These are phyloP conservation scores for Phytophthora fragariaefolia DNA, from an alignment of 352 stramenopile species.

Conservation along the genomic window DNA sequence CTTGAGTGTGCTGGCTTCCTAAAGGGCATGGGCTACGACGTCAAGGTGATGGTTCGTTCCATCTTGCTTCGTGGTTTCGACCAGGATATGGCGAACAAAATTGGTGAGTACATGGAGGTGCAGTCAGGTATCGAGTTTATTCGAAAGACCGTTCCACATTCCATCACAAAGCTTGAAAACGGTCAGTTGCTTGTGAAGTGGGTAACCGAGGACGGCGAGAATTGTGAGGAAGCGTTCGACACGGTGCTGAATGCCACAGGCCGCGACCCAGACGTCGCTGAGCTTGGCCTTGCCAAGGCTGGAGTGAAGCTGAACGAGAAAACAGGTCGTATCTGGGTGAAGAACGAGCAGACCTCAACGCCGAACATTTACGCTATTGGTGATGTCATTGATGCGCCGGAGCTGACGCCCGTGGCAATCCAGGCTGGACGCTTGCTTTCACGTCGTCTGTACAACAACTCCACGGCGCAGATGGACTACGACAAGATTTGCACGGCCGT, in stretches of 20 bases:
- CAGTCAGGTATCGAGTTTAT: conserved; percentile 94
- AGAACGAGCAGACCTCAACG: conserved; percentile 94
- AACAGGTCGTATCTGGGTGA: conserved; percentile 92
- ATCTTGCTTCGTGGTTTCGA: conserved; percentile 98
- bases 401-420: conserved; percentile 99
- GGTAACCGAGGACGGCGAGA: conserved; percentile 60
- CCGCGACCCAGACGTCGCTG: conserved; percentile 92
- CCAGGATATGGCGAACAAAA: conserved; percentile 95
- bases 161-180: conserved; percentile 92
- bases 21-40: conserved; percentile 95
- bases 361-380: conserved; percentile 98
- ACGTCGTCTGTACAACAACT: conserved; percentile 91
- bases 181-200: conserved; percentile 86
- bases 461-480: conserved; percentile 92
- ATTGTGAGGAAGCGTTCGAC: conserved; percentile 93
- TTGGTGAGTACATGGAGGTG: conserved; percentile 93
- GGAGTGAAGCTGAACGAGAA: conserved; percentile 90
- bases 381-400: conserved; percentile 96
- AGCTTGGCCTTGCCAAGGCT: conserved; percentile 89
- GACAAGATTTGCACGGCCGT: conserved; percentile 93
- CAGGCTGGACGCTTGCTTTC: conserved; percentile 93
- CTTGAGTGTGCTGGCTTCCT: conserved; percentile 98
- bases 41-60: conserved; percentile 97
- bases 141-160: conserved; percentile 87
- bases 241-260: conserved; percentile 97